phyloP scores from a whole-genome alignment of 2,329 filamentous ascomycete species.

The Metarhizium guizhouense region DNA sequence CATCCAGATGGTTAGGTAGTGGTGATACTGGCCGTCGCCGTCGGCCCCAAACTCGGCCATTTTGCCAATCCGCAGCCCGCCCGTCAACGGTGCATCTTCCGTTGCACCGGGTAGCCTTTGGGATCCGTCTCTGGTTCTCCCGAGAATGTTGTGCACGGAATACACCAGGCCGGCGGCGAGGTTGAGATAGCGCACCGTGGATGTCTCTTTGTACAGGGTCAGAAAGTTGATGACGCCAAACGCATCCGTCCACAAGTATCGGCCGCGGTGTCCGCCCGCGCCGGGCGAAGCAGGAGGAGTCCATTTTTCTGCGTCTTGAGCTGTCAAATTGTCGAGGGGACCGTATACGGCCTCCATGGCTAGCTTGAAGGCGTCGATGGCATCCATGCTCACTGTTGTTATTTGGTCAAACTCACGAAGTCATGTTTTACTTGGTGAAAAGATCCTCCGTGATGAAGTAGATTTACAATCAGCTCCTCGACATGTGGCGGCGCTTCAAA shows the following conservation, averaged over 20 bases:
- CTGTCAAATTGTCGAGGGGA: slow-evolving; percentile 15
- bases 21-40: slow-evolving; percentile 52
- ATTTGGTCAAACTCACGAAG: background rate
- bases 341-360: slow-evolving; percentile 31
- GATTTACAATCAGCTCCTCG: too few species aligned
- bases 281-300: slow-evolving; percentile 33
- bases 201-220: slow-evolving; percentile 37
- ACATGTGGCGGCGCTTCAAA: too few species aligned
- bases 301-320: slow-evolving; percentile 27
- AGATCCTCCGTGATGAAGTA: too few species aligned
- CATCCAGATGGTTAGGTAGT: slow-evolving; percentile 55
- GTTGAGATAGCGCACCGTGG: slow-evolving; percentile 30
- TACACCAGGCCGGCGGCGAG: slow-evolving; percentile 39
- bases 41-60: slow-evolving; percentile 36
- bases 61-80: slow-evolving; percentile 52
- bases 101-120: slow-evolving; percentile 40
- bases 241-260: slow-evolving; percentile 53
- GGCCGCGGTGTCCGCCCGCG: slow-evolving; percentile 45
- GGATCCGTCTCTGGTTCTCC: slow-evolving; percentile 38
- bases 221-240: slow-evolving; percentile 52
- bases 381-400: background rate
- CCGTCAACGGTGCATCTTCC: slow-evolving; percentile 39
- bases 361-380: slow-evolving; percentile 19
- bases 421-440: too few species aligned
- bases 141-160: slow-evolving; percentile 44